Conservation (phyloP, 2,329 filamentous ascomycete genomes). For the Aspergillus sp. region DNA sequence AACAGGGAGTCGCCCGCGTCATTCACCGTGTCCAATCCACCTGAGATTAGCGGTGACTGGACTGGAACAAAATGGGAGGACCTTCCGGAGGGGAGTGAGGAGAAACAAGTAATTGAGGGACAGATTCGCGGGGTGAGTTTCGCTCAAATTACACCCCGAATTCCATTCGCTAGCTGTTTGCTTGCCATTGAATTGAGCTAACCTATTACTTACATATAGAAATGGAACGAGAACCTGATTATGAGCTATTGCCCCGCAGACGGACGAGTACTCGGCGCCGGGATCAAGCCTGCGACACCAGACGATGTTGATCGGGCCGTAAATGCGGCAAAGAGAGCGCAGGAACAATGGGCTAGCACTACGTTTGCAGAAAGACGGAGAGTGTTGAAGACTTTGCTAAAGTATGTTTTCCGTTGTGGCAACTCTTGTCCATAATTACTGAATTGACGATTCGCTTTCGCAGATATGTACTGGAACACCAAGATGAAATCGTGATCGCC, state of each 20-base stretch:
- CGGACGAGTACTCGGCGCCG: constrained; percentile 71
- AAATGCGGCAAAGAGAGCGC: constrained; percentile 70
- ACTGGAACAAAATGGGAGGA: constrained; percentile 37
- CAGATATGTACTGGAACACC: constrained; percentile 79
- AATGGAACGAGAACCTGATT: constrained; percentile 41
- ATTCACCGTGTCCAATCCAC: constrained; percentile 40
- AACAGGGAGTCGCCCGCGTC: constrained; percentile 34
- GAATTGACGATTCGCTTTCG: background rate
- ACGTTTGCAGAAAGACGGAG: constrained; percentile 73
- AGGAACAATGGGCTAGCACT: constrained; percentile 74
- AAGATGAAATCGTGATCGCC: constrained; percentile 79
- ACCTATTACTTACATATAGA: constrained; percentile 23
- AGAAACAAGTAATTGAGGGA: constrained; percentile 37
- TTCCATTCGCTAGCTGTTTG: background rate
- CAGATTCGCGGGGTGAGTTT: constrained; percentile 40
- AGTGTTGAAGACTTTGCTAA: constrained; percentile 71
- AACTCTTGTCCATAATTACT: background rate
- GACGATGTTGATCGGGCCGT: constrained; percentile 78
- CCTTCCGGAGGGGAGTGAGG: constrained; percentile 24
- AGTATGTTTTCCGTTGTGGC: background rate
- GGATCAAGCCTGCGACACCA: constrained; percentile 68
- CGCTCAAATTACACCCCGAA: background rate
- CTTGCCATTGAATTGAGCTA: background rate
- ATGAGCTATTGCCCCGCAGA: constrained; percentile 72
- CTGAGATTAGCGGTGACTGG: constrained; percentile 33